Evolutionary conservation across 148 eudicot species (phyloP).

Genomic region (Chenopodium quinoa): DNA sequence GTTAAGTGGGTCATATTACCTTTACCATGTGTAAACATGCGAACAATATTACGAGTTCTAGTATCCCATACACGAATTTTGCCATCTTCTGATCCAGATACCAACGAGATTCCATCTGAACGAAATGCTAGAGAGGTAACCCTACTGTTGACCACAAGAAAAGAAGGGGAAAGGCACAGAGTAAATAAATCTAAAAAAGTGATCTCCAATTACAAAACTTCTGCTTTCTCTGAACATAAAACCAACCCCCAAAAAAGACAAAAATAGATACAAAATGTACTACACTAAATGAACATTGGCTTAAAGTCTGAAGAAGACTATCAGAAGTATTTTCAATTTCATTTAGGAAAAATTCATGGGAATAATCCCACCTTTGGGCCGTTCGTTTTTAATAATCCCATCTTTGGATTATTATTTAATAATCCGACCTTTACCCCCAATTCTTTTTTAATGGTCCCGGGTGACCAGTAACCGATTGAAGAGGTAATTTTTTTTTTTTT

Average conservation of each 20-base stretch:
- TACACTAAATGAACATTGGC: background rate
- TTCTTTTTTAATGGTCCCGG: too few species aligned
- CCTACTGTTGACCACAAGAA: constrained; percentile 52
- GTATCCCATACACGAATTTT: constrained; percentile 91
- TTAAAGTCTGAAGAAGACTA: background rate
- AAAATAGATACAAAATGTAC: constrained; percentile 5
- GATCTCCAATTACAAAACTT: background rate
- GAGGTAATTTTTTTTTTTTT: too few species aligned
- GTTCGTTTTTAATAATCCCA: too few species aligned
- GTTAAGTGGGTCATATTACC: constrained; percentile 37
- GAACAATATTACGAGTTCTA: constrained; percentile 54
- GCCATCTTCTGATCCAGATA: constrained; percentile 91
- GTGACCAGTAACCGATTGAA: too few species aligned
- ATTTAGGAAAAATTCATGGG: too few species aligned
- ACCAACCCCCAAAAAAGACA: background rate
- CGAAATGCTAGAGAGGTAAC: constrained; percentile 73
- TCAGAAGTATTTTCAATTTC: too few species aligned
- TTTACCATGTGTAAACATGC: constrained; percentile 75
- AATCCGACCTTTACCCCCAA: too few species aligned
- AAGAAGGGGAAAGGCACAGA: background rate
- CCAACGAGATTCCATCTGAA: constrained; percentile 64
- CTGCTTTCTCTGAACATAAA: background rate
- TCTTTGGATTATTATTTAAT: too few species aligned
- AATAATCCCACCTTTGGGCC: too few species aligned
- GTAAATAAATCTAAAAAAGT: background rate